A percentile compares a stretch with the other conserved stretches of the same genome.
Evolutionary conservation across 108 stramenopile genomes (phyloP).

Genomic region (Cyclotella atomus): DNA sequence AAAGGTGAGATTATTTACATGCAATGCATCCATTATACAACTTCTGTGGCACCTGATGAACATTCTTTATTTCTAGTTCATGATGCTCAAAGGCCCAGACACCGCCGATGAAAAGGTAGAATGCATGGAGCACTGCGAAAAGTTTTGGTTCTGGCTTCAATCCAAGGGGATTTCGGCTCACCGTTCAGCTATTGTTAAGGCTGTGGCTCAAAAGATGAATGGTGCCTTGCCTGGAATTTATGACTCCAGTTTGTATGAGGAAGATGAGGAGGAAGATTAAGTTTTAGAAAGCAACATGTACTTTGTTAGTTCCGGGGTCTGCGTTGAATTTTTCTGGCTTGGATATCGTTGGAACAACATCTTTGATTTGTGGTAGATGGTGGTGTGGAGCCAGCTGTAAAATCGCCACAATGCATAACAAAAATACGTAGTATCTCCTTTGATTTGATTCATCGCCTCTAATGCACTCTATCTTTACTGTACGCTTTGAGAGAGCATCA

Average conservation of each 20-base stretch:
- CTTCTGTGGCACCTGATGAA: no score
- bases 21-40: no score
- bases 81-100: conserved; percentile 93
- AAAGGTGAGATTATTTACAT: conserved; percentile 59
- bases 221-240: conserved; percentile 89
- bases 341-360: background rate
- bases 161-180: conserved; percentile 85
- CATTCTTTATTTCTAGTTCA: conserved; percentile 56
- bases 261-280: conserved; percentile 68
- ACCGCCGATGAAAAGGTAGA: conserved; percentile 72
- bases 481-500: background rate
- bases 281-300: background rate
- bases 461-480: background rate
- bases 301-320: background rate
- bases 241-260: conserved; percentile 80
- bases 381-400: conserved; percentile 12
- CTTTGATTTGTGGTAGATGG: background rate
- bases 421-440: no score
- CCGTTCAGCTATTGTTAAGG: conserved; percentile 92
- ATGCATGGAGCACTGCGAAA: conserved; percentile 91
- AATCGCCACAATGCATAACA: background rate
- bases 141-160: conserved; percentile 93
- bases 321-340: background rate
- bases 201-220: conserved; percentile 92
- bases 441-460: no score